These are phyloP conservation scores for Creolimax fragrantissima DNA, from an alignment of 78 protist species.

Conservation along the genomic window DNA sequence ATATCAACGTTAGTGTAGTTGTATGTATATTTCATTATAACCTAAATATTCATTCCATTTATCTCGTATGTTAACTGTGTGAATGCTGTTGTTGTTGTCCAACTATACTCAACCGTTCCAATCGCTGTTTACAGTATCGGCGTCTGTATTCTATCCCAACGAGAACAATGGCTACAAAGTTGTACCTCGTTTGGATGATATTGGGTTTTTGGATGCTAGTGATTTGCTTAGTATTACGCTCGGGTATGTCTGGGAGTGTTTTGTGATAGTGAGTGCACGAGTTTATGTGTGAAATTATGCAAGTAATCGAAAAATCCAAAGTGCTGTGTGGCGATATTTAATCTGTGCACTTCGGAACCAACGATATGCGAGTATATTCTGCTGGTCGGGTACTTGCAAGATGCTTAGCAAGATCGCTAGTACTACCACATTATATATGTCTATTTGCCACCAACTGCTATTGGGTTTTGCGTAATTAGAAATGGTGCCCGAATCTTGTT, in stretches of 20 bases:
- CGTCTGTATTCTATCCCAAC: slow-evolving; percentile 23
- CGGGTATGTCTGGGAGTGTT: neutral
- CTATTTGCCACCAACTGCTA: no score
- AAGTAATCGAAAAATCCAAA: no score
- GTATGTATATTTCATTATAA: neutral
- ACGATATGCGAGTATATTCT: no score
- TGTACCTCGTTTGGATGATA: neutral
- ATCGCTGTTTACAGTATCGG: neutral
- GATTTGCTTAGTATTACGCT: neutral
- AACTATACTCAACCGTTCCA: neutral
- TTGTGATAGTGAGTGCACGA: neutral
- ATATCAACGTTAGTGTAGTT: neutral
- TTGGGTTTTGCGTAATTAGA: no score
- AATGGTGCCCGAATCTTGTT: neutral
- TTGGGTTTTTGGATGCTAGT: slow-evolving; percentile 27
- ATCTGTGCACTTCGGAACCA: no score
- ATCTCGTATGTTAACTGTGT: neutral
- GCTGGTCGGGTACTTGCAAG: no score
- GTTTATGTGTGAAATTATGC: no score
- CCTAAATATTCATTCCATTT: neutral
- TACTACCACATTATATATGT: no score
- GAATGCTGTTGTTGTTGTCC: neutral
- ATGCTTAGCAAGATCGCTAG: no score
- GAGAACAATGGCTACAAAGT: neutral
- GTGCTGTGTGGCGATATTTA: no score